Conservation (phyloP, 768 basidiomycete genomes). For the Kwoniella bestiolae region DNA sequence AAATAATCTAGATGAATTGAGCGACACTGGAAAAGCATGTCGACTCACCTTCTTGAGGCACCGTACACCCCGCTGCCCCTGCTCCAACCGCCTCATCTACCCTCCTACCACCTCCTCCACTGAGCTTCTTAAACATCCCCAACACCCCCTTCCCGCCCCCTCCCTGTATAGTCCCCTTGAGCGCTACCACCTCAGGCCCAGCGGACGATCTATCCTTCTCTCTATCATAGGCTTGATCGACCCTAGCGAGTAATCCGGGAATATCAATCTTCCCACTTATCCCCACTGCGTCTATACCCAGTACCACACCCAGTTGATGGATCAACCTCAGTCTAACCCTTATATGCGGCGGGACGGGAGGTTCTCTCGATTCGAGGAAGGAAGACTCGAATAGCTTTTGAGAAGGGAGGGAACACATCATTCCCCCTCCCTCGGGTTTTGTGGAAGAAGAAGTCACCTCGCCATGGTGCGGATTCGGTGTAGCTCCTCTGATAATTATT, state of each 20-base stretch:
- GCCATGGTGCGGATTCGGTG: constrained; percentile 1
- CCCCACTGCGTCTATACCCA: constrained; percentile 35
- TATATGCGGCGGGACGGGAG: constrained; percentile 44
- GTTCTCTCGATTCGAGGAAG: constrained; percentile 26
- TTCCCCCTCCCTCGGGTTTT: too few relatives aligned
- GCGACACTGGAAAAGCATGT: background rate
- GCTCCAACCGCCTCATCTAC: background rate
- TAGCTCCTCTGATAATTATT: background rate
- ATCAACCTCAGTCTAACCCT: constrained; percentile 36
- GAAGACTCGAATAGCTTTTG: constrained; percentile 22
- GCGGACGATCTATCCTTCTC: background rate
- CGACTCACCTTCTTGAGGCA: constrained; percentile 20
- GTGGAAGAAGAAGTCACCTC: background rate
- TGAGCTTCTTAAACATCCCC: constrained; percentile 36
- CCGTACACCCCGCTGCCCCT: background rate
- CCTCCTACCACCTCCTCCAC: constrained; percentile 12
- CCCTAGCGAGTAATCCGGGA: constrained; percentile 42
- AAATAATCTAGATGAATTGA: too few relatives aligned
- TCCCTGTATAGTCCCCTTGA: background rate
- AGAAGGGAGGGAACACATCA: constrained; percentile 10
- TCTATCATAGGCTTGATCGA: constrained; percentile 42
- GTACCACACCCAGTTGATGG: constrained; percentile 36
- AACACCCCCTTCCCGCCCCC: constrained; percentile 29
- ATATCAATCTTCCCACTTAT: constrained; percentile 42
- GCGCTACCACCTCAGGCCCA: constrained; percentile 6